These are phyloP conservation scores for Tilletiopsis washingtonensis DNA, from an alignment of 1,284 basidiomycete species.

Conservation along the genomic window DNA sequence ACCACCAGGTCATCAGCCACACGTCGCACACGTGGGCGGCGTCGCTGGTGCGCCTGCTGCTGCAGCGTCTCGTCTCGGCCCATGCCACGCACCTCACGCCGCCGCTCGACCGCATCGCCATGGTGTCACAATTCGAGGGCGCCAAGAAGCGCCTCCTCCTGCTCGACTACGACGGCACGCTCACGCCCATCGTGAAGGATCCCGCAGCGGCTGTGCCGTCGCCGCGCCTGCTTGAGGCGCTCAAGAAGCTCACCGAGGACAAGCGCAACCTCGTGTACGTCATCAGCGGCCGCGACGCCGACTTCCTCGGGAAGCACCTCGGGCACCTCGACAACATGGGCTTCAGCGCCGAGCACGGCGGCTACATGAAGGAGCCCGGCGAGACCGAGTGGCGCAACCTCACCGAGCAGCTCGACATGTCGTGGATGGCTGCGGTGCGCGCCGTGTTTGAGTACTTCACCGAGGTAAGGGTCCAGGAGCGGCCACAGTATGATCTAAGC, in stretches of 20 bases:
- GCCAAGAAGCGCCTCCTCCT: constrained; percentile 80
- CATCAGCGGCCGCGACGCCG: constrained; percentile 91
- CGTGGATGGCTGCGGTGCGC: constrained; percentile 90
- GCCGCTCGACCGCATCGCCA: constrained; percentile 61
- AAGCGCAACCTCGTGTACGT: constrained; percentile 88
- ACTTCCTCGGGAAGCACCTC: constrained; percentile 82
- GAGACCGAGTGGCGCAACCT: constrained; percentile 74
- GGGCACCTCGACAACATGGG: constrained; percentile 76
- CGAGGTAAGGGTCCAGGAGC: constrained; percentile 56
- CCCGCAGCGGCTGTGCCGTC: constrained; percentile 83
- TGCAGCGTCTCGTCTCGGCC: constrained; percentile 70
- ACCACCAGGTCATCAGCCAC: constrained; percentile 83
- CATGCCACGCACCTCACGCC: constrained; percentile 81
- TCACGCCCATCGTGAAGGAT: constrained; percentile 91
- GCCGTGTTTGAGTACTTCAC: constrained; percentile 96
- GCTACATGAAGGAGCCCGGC: constrained; percentile 70
- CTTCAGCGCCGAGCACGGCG: constrained; percentile 92
- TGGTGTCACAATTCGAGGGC: constrained; percentile 61
- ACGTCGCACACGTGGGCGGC: constrained; percentile 95
- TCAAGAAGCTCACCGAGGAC: constrained; percentile 66
- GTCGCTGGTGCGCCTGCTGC: constrained; percentile 76
- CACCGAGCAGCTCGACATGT: constrained; percentile 87
- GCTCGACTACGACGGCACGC: constrained; percentile 96
- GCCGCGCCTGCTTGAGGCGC: constrained; percentile 64
- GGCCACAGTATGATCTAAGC: background rate